Conservation (phyloP, 176 grass and related monocot genomes). For the Bonia amplexicaulis region DNA sequence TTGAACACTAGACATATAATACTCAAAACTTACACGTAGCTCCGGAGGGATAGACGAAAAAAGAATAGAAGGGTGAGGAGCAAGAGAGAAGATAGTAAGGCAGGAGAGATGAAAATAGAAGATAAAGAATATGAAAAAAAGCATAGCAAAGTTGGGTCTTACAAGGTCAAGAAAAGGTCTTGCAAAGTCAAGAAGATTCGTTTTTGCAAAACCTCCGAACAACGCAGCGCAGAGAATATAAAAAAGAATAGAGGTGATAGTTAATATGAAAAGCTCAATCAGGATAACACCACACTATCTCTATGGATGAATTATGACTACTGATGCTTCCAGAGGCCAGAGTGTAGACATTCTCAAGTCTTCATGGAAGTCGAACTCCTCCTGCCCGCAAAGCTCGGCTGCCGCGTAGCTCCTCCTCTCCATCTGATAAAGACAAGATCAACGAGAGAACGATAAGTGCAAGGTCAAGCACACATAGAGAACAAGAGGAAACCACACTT, state of each 20-base stretch:
- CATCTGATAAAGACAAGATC: slow-evolving; percentile 5
- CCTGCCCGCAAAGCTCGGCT: not conserved
- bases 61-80: not conserved
- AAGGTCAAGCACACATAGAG: not conserved
- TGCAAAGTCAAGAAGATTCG: slow-evolving; percentile 81
- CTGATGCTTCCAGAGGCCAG: not conserved
- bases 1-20: not conserved
- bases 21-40: not conserved
- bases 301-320: not conserved
- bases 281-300: slow-evolving; percentile 45
- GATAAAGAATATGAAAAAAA: not conserved
- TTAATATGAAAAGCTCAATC: slow-evolving; percentile 60
- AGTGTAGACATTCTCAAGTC: not conserved
- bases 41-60: slow-evolving; percentile 79
- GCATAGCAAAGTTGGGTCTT: slow-evolving; percentile 33
- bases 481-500: not conserved
- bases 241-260: not conserved
- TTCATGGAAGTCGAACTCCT: not conserved
- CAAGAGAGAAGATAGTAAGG: rapidly evolving
- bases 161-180: slow-evolving; percentile 99
- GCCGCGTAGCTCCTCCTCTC: not conserved
- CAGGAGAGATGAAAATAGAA: rapidly evolving
- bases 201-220: rapidly evolving
- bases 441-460: not conserved
- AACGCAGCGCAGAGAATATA: rapidly evolving